Evolutionary conservation across 2,329 filamentous ascomycete species (phyloP).

Genomic region (Drechslerella dactyloides): DNA sequence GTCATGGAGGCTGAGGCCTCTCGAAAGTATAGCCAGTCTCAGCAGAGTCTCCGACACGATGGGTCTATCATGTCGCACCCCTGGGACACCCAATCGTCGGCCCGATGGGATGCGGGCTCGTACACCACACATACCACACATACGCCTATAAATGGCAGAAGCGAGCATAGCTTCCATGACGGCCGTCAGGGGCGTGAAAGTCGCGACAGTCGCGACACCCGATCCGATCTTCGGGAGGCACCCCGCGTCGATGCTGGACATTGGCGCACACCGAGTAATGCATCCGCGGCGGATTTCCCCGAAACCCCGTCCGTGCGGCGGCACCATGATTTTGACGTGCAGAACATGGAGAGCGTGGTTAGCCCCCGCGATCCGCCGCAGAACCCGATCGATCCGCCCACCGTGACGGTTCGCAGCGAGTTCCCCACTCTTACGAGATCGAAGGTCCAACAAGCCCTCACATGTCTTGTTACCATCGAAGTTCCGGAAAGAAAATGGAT

Average conservation of each 20-base stretch:
- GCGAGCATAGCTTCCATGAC: slow-evolving; percentile 37
- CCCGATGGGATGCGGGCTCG: slow-evolving; percentile 48
- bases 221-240: slow-evolving; percentile 14
- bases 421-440: slow-evolving; percentile 93
- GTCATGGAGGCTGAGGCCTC: slow-evolving; percentile 55
- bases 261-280: slow-evolving; percentile 61
- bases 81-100: slow-evolving; percentile 41
- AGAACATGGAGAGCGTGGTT: slow-evolving; percentile 88
- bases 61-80: slow-evolving; percentile 26
- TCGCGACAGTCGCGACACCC: slow-evolving; percentile 29
- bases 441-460: slow-evolving; percentile 90
- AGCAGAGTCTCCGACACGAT: slow-evolving; percentile 41
- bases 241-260: slow-evolving; percentile 54
- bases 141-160: slow-evolving; percentile 56
- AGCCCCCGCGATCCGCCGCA: slow-evolving; percentile 72
- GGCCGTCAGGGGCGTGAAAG: slow-evolving; percentile 34
- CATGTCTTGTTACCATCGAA: slow-evolving; percentile 91
- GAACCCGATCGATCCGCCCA: slow-evolving; percentile 87
- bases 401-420: slow-evolving; percentile 93
- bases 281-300: slow-evolving; percentile 74
- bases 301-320: slow-evolving; percentile 58
- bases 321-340: slow-evolving; percentile 91
- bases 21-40: slow-evolving; percentile 47
- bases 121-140: slow-evolving; percentile 64
- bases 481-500: slow-evolving; percentile 91